Base-by-base conservation (phyloP, 1,284 basidiomycete species). In the Salmacisia buchloeana region DNA sequence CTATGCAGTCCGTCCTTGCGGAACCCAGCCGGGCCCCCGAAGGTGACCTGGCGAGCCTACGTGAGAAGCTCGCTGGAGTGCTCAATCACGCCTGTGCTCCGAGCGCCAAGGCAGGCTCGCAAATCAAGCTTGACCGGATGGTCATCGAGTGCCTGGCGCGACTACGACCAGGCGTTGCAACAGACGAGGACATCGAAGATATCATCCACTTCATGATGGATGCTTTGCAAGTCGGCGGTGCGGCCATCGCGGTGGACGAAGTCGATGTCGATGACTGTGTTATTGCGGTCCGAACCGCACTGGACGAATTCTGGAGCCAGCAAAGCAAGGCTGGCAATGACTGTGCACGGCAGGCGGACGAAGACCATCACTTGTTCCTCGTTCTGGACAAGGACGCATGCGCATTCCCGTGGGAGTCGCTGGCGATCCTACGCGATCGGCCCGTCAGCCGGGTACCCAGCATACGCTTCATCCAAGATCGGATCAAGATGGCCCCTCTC, bases 401-500 rank as follows among this genome's bases (percentile, higher is more conserved):
- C 73, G 85, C 87, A 0, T 84, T 98, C 64, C 94, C 96, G 0
- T 98, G 94, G 96, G 96, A 98, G 82, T 94, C 90, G 31, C 87
- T 97, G 27, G 93, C 94, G 0, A 85, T 88, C 52, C 82, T 98
- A 9, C 85, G 91, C 58, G 89, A 89, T 6, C 85, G 87, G 63
- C 91, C 92, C 49, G 86, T 97, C 72, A 93, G 90, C 77, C 88
- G 96, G 7, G 87, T 97, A 66, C 94, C 96, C 0, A 91, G 89
- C 49, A 80, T 94, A 58, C 86, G 90, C 52, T 97, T 97, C 83
- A 82, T 98, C 21, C 81, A 89, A 38, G 94, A 97, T 76, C 86
- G 92, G 35, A 64, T 74, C 60, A 66, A 69, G 52, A 61, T 72
- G 61, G 69, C 72, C 23, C 62, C 68, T 31, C 74, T 85, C 86